Conservation (phyloP, 805 yeast species). For the Kluyveromyces lactis region DNA sequence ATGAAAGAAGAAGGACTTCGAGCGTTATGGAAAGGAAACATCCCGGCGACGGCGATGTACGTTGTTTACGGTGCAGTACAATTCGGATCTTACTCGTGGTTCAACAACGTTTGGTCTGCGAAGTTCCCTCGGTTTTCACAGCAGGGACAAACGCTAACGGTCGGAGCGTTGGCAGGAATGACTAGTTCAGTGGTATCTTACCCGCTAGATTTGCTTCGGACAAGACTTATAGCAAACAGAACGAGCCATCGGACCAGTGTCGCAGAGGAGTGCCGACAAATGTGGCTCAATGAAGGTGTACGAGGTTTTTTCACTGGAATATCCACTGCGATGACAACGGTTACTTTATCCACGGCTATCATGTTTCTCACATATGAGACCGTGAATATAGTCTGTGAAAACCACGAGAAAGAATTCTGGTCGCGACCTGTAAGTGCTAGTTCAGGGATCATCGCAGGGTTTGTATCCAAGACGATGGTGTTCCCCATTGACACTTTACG, state of each 20-base stretch:
- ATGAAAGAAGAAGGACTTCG: conserved; percentile 54
- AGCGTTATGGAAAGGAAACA: conserved; percentile 94
- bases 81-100: conserved; percentile 59
- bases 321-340: conserved; percentile 44
- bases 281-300: conserved; percentile 35
- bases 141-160: conserved; percentile 34
- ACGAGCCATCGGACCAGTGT: conserved; percentile 14
- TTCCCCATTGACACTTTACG: conserved; percentile 85
- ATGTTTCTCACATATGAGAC: conserved; percentile 64
- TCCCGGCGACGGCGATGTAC: conserved; percentile 85
- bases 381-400: conserved; percentile 32
- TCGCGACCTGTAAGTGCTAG: conserved; percentile 36
- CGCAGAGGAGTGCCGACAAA: conserved; percentile 25
- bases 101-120: conserved; percentile 34
- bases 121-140: conserved; percentile 12
- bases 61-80: conserved; percentile 79
- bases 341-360: conserved; percentile 64
- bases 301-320: conserved; percentile 44
- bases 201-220: conserved; percentile 85
- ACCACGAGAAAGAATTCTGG: conserved; percentile 13
- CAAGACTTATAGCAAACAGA: conserved; percentile 69
- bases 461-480: conserved; percentile 58
- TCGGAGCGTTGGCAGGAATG: conserved; percentile 75
- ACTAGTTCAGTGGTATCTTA: conserved; percentile 67
- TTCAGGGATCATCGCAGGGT: conserved; percentile 73